These are phyloP conservation scores for Colletotrichum lentis DNA, from an alignment of 2,329 filamentous ascomycete genomes.

Conservation along the genomic window DNA sequence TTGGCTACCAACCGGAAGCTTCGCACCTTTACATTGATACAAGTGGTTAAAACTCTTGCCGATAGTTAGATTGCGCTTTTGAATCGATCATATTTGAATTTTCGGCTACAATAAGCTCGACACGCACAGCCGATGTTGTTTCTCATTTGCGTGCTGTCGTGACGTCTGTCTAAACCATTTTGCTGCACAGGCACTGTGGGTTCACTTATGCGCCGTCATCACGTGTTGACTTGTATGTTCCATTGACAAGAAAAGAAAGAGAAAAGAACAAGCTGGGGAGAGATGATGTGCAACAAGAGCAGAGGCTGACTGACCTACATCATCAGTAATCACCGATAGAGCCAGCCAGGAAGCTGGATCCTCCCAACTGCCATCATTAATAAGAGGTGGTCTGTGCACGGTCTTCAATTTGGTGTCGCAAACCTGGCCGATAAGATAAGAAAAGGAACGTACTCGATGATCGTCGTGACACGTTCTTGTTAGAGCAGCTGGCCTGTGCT, in stretches of 20 bases:
- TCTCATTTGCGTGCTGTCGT: not conserved
- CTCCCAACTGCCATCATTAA: not conserved
- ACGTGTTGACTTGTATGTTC: not conserved
- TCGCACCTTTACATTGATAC: not conserved
- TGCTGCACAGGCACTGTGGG: too few relatives aligned
- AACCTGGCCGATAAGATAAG: slow-evolving; percentile 27
- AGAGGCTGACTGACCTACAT: too few relatives aligned
- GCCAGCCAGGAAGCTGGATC: not conserved
- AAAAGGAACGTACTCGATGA: slow-evolving; percentile 9
- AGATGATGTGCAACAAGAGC: too few relatives aligned
- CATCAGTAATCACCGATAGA: too few relatives aligned
- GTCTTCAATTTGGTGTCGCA: too few relatives aligned
- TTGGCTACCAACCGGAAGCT: too few relatives aligned
- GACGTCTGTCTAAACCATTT: too few relatives aligned
- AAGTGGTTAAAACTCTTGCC: not conserved
- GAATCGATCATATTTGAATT: not conserved
- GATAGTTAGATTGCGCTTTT: not conserved
- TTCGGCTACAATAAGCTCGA: not conserved
- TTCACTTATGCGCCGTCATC: too few relatives aligned
- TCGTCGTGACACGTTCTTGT: slow-evolving; percentile 29
- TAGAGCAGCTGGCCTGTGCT: slow-evolving; percentile 33
- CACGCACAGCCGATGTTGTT: too few relatives aligned
- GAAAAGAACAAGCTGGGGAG: not conserved
- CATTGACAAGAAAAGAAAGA: not conserved
- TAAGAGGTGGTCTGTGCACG: slow-evolving; percentile 13